A percentile compares a stretch with the other conserved stretches of the same genome.
These are phyloP conservation scores for Chloromonas sp. DNA, from an alignment of 163 green algal genomes.

Conservation along the genomic window DNA sequence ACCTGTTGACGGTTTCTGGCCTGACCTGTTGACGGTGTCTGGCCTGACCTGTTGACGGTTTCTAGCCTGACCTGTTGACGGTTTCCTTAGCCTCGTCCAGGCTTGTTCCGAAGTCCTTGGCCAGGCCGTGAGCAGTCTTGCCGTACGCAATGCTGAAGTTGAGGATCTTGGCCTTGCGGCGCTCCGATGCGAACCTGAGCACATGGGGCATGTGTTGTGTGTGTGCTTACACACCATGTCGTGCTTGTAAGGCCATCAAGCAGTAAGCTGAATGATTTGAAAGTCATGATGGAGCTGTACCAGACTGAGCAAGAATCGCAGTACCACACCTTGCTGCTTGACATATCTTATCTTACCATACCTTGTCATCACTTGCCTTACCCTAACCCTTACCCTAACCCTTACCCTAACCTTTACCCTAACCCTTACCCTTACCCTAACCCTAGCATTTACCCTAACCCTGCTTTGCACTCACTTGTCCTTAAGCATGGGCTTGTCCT, in stretches of 20 bases:
- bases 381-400: too few species aligned
- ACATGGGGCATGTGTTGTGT: background rate
- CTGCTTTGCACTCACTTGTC: constrained; percentile 59
- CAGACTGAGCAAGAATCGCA: too few species aligned
- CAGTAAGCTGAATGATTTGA: too few species aligned
- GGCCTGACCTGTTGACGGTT: constrained; percentile 56
- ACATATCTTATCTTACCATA: too few species aligned
- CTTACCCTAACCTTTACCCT: background rate
- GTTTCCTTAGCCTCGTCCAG: constrained; percentile 86
- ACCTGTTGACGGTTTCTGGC: too few species aligned
- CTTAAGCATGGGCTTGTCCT: constrained; percentile 66
- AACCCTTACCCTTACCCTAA: background rate
- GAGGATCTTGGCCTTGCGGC: constrained; percentile 67
- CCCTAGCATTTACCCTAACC: too few species aligned
- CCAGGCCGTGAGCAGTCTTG: constrained; percentile 92
- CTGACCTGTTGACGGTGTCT: background rate
- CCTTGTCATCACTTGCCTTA: too few species aligned
- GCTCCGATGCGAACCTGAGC: constrained; percentile 8
- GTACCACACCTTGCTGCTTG: too few species aligned
- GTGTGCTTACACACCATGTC: background rate
- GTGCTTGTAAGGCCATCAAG: too few species aligned
- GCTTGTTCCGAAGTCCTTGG: constrained; percentile 80
- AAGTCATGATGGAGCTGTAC: too few species aligned
- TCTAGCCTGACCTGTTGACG: constrained; percentile 50
- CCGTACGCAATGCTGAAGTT: constrained; percentile 99